These are phyloP conservation scores for Plectosphaerella cucumerina DNA, from an alignment of 2,329 filamentous ascomycete species.

Conservation along the genomic window DNA sequence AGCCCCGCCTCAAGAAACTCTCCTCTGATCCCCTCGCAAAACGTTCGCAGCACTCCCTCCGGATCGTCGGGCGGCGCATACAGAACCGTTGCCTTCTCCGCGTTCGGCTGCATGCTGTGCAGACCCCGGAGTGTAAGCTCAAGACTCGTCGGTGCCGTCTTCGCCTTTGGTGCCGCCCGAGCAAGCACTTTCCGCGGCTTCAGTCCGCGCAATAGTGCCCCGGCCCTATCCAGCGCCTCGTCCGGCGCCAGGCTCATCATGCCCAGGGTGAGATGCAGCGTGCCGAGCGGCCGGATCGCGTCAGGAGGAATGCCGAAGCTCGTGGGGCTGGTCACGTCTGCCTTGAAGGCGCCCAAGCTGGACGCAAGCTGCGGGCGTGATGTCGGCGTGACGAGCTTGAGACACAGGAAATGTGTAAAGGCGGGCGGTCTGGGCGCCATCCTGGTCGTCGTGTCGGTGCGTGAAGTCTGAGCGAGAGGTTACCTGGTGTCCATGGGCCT, in stretches of 20 bases:
- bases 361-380: slow-evolving; percentile 63
- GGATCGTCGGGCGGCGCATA: slow-evolving; percentile 59
- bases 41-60: slow-evolving; percentile 44
- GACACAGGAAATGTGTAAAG: slow-evolving; percentile 71
- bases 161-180: slow-evolving; percentile 13
- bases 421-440: slow-evolving; percentile 11
- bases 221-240: slow-evolving; percentile 37
- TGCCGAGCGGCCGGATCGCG: slow-evolving; percentile 72
- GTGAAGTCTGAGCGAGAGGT: too few relatives aligned
- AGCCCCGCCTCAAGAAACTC: slow-evolving; percentile 53
- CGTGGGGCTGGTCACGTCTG: slow-evolving; percentile 45
- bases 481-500: too few relatives aligned
- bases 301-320: slow-evolving; percentile 50
- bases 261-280: slow-evolving; percentile 80
- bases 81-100: slow-evolving; percentile 54
- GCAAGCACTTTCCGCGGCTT: slow-evolving; percentile 34
- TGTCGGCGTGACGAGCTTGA: slow-evolving; percentile 61
- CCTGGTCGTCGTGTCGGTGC: too few relatives aligned
- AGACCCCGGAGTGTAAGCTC: slow-evolving; percentile 50
- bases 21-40: slow-evolving; percentile 52
- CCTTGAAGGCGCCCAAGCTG: slow-evolving; percentile 57
- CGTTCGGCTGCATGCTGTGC: slow-evolving; percentile 54
- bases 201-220: slow-evolving; percentile 32
- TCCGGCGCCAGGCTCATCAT: slow-evolving; percentile 69
- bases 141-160: slow-evolving; percentile 19